These are phyloP conservation scores for Ramaria sp. DNA, from an alignment of 768 basidiomycete species.

Conservation along the genomic window DNA sequence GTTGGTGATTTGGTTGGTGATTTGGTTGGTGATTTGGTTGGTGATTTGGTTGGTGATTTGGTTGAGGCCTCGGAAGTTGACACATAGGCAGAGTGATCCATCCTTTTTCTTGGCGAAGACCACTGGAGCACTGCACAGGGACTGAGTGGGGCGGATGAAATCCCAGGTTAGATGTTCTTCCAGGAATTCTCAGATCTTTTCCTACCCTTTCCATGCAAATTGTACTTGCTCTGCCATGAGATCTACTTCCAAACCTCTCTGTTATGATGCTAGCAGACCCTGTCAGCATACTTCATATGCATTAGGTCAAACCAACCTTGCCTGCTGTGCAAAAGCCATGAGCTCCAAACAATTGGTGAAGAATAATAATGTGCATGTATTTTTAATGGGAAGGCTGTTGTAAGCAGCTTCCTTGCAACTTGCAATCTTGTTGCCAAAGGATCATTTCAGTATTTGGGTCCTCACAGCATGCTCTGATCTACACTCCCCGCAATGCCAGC, in stretches of 20 bases:
- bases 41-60: too few relatives aligned
- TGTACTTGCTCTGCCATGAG: constrained; percentile 56
- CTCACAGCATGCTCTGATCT: too few relatives aligned
- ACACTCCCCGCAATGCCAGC: too few relatives aligned
- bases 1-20: too few relatives aligned
- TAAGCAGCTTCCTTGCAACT: constrained; percentile 94
- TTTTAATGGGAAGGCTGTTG: constrained; percentile 78
- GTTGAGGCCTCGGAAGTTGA: too few relatives aligned
- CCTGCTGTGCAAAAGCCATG: constrained; percentile 71
- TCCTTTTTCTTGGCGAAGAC: too few relatives aligned
- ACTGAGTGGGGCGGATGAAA: too few relatives aligned
- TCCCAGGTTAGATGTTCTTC: too few relatives aligned
- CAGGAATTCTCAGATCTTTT: too few relatives aligned
- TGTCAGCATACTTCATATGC: constrained; percentile 5
- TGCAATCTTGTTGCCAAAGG: constrained; percentile 83
- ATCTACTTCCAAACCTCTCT: constrained; percentile 84
- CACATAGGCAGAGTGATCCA: too few relatives aligned
- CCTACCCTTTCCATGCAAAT: constrained; percentile 75
- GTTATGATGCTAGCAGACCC: constrained; percentile 8
- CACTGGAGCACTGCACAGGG: too few relatives aligned
- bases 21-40: too few relatives aligned
- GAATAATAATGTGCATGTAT: constrained; percentile 86
- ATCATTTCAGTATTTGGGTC: background rate
- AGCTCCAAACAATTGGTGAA: constrained; percentile 77
- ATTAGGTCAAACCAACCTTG: constrained; percentile 22